Base-by-base conservation (phyloP, 345 rosid species). In the Citrus mangshanensis region DNA sequence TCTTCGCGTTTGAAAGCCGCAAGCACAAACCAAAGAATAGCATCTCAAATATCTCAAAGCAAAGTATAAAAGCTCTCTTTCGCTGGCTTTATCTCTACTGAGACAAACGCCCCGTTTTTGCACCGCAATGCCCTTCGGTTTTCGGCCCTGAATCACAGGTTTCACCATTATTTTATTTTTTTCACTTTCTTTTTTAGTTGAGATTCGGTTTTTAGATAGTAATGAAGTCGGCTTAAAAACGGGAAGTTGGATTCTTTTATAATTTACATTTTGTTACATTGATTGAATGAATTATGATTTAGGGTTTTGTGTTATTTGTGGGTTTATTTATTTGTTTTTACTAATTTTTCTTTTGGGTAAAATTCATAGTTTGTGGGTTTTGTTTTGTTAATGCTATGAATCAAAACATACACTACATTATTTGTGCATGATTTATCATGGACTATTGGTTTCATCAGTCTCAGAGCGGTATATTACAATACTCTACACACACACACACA, bases 61-160 rank as follows among this genome's bases (percentile, higher is more conserved):
- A 0, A 66, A 35, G 61, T 42, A 16, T 19, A 70, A 21, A 42
- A 0, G 7, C 24, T 28, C 40, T 37, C 24, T 12, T 24, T 73
- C 67, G 65, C 79, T 76, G 79, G 79, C 79, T 76, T 16, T 34
- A n/a, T 51, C 9, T 65, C 64, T 54, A 12, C 34, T 76, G 46
- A 49, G 64, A 6, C 72, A 66, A 34, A 27, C 72, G 13, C 64
- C 6, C 30, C 72, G 18, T 63, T 19, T 19, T 56, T 56, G 24
- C 61, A 54, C 37, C 24, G 72, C 18, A 32, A 66, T 21, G 63
- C 79, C n/a, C 72, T 54, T 49, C 62, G 64, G 7, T 35, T 51
- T 58, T 66, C 64, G 9, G 16, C 32, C 24, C 51, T 66, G 64
- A 66, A 51, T n/a, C 49, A 12, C 49, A 66, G 79, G 79, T 76